These are phyloP conservation scores for Colletotrichum lindemuthianum DNA, from an alignment of 2,329 filamentous ascomycete genomes.

Conservation along the genomic window DNA sequence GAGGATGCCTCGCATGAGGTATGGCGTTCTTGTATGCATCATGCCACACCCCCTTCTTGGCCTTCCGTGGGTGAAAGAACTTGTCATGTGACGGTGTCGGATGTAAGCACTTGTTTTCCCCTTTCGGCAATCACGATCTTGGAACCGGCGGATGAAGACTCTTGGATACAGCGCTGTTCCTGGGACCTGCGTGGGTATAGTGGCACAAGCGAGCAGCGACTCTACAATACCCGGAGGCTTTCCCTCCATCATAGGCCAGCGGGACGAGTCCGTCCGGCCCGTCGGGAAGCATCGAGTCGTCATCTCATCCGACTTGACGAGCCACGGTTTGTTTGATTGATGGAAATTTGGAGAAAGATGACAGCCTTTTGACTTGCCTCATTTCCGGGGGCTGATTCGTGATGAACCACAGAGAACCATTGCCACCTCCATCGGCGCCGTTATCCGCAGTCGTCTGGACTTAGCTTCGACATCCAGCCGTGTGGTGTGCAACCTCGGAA, in stretches of 20 bases:
- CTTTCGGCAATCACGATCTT: slow-evolving; percentile 14
- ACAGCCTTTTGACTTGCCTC: not conserved
- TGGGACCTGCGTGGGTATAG: slow-evolving; percentile 30
- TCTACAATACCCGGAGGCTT: slow-evolving; percentile 19
- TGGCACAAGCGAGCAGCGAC: not conserved
- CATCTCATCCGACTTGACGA: not conserved
- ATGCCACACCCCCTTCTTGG: slow-evolving; percentile 6
- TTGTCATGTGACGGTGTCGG: slow-evolving; percentile 9
- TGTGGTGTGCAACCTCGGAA: not conserved
- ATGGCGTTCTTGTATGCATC: not conserved
- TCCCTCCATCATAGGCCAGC: slow-evolving; percentile 17
- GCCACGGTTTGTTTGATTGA: slow-evolving; percentile 18
- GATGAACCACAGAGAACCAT: not conserved
- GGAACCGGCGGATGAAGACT: not conserved
- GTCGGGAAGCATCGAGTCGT: slow-evolving; percentile 12
- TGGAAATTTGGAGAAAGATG: slow-evolving; percentile 13
- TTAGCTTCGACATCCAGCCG: not conserved
- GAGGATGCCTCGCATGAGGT: not conserved
- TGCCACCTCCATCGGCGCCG: not conserved
- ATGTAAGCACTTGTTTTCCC: slow-evolving; percentile 4
- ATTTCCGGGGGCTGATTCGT: slow-evolving; percentile 9
- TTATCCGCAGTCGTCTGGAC: not conserved
- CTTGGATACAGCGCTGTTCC: slow-evolving; percentile 7
- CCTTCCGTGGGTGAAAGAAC: not conserved
- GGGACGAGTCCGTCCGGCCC: slow-evolving; percentile 25